Evolutionary conservation across 345 rosid genomes (phyloP).

Genomic region (Luvunga scandens): DNA sequence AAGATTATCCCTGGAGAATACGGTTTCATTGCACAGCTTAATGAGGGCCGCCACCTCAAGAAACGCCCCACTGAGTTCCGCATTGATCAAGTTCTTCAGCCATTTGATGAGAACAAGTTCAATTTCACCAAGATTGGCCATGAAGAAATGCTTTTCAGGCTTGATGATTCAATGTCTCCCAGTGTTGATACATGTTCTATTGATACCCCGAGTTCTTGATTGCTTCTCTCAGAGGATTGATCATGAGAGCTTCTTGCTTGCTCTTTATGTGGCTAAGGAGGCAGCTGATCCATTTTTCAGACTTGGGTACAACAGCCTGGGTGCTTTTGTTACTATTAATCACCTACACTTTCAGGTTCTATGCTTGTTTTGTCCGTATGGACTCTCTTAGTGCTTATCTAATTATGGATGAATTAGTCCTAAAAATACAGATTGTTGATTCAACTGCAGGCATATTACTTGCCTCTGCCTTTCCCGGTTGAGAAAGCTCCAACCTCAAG

Average conservation of each 20-base stretch:
- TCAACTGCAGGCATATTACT: constrained; percentile 40
- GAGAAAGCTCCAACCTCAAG: constrained; percentile 40
- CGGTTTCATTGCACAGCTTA: constrained; percentile 53
- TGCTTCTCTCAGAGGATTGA: constrained; percentile 58
- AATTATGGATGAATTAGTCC: neutral
- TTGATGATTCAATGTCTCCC: constrained; percentile 29
- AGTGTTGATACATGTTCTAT: constrained; percentile 46
- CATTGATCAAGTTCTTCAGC: constrained; percentile 51
- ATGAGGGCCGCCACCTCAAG: constrained; percentile 56
- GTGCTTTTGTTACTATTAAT: constrained; percentile 58
- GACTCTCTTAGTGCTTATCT: no score
- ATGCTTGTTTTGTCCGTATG: neutral
- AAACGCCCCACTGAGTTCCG: constrained; percentile 56
- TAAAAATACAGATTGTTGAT: neutral
- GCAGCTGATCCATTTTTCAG: constrained; percentile 48
- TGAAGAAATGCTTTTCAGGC: constrained; percentile 52
- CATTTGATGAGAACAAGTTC: constrained; percentile 48
- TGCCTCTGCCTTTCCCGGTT: constrained; percentile 36
- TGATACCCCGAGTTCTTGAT: constrained; percentile 45
- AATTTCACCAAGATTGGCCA: constrained; percentile 57
- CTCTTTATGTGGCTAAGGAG: constrained; percentile 46
- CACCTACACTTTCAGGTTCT: constrained; percentile 59
- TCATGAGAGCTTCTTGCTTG: constrained; percentile 47
- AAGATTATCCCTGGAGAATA: constrained; percentile 42
- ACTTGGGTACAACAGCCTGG: constrained; percentile 62